These are phyloP conservation scores for Hibiscus tridactylites DNA, from an alignment of 345 rosid genomes.

Conservation along the genomic window DNA sequence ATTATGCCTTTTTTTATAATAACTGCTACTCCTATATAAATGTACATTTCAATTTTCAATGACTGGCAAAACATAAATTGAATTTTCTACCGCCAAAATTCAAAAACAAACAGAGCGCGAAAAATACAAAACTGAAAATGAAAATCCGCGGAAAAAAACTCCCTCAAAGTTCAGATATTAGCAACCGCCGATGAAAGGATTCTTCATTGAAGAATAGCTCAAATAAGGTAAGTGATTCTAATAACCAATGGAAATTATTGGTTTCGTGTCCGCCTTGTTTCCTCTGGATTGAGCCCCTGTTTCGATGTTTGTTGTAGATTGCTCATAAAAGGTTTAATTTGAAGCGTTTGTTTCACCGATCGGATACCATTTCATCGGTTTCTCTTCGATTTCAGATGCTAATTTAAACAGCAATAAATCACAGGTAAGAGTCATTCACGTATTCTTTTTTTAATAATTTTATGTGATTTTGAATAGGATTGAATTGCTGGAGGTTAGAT, in stretches of 20 bases:
- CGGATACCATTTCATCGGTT: background rate
- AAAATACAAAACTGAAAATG: conserved; percentile 15
- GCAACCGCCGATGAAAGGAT: conserved; percentile 6
- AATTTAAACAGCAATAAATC: background rate
- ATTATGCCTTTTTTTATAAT: no score
- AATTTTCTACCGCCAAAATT: conserved; percentile 2
- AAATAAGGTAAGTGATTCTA: no score
- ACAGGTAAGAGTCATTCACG: background rate
- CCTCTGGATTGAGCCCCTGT: background rate
- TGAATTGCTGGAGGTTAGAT: background rate
- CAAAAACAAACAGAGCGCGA: background rate
- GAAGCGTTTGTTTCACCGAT: background rate
- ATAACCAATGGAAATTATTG: no score
- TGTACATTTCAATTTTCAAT: no score
- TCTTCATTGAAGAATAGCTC: conserved; percentile 18
- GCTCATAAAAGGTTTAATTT: background rate
- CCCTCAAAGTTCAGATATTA: background rate
- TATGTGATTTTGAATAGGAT: background rate
- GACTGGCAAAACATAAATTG: background rate
- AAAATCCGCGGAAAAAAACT: conserved; percentile 8
- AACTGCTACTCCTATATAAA: no score
- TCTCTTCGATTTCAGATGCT: background rate
- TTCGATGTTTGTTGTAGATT: background rate
- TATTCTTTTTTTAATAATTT: background rate
- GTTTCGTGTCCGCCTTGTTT: background rate